These are phyloP conservation scores for Exophiala alcalophila DNA, from an alignment of 2,329 filamentous ascomycete genomes.

Conservation along the genomic window DNA sequence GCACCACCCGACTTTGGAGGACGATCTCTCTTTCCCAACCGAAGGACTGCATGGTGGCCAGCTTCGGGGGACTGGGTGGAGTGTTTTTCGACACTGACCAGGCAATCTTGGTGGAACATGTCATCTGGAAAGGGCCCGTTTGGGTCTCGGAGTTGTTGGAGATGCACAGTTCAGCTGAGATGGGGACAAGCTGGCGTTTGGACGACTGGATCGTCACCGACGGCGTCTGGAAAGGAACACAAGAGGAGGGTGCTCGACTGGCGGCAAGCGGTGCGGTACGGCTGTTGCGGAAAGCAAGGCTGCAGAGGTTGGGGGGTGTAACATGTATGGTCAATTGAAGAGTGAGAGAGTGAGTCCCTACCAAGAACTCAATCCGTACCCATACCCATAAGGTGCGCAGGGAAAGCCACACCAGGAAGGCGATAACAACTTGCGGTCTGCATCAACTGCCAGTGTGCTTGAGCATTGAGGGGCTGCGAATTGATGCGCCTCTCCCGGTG, in stretches of 20 bases:
- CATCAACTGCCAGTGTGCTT: no score
- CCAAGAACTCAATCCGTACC: no score
- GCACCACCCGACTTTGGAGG: slow-evolving; percentile 13
- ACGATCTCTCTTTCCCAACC: slow-evolving; percentile 17
- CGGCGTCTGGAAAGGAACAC: slow-evolving; percentile 15
- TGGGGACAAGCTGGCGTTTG: background rate
- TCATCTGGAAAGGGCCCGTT: slow-evolving; percentile 19
- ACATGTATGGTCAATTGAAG: no score
- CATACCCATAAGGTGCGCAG: no score
- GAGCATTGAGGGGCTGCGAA: no score
- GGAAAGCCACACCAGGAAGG: no score
- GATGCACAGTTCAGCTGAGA: slow-evolving; percentile 1
- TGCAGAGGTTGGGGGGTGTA: slow-evolving; percentile 12
- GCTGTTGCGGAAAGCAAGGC: slow-evolving; percentile 19
- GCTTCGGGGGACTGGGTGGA: slow-evolving; percentile 15
- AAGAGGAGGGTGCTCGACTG: slow-evolving; percentile 13
- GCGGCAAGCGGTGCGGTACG: slow-evolving; percentile 20
- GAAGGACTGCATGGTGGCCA: slow-evolving; percentile 12
- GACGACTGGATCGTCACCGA: slow-evolving; percentile 8
- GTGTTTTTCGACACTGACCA: slow-evolving; percentile 17
- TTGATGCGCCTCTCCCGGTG: no score
- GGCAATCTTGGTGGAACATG: slow-evolving; percentile 17
- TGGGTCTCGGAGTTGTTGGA: slow-evolving; percentile 13
- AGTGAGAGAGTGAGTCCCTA: no score
- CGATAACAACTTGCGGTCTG: no score